Evolutionary conservation across 441 rosid species (phyloP).

Genomic region (Syzygium syzygioides): DNA sequence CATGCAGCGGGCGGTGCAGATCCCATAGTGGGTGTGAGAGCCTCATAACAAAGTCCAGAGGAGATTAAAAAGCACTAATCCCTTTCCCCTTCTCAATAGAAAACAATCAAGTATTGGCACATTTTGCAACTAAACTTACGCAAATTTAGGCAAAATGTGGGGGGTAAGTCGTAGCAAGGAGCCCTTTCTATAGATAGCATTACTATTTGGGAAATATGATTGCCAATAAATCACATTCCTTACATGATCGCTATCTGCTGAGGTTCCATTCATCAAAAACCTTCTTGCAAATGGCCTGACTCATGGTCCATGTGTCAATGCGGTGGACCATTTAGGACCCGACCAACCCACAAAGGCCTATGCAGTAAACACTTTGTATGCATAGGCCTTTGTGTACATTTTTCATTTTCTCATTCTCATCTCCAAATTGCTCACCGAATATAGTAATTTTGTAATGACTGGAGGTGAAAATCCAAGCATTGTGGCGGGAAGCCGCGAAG

Average conservation of each 20-base stretch:
- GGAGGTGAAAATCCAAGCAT: not conserved
- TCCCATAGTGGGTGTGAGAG: not conserved
- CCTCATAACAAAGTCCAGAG: not conserved
- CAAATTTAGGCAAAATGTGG: not conserved
- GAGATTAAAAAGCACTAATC: not conserved
- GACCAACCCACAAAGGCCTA: not conserved
- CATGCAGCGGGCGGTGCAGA: not conserved
- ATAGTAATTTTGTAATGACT: fast-evolving
- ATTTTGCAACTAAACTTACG: not conserved
- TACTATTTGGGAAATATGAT: too few relatives aligned
- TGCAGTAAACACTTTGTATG: not conserved
- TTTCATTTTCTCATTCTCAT: not conserved
- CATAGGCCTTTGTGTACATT: fast-evolving
- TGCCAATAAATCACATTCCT: not conserved
- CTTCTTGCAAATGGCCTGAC: not conserved
- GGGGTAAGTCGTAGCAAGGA: too few relatives aligned
- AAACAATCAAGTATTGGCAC: not conserved
- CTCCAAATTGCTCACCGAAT: not conserved
- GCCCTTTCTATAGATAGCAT: too few relatives aligned
- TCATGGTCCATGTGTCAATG: too few relatives aligned
- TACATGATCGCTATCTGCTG: not conserved
- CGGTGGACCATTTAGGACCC: too few relatives aligned
- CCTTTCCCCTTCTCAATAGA: not conserved
- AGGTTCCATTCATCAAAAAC: not conserved
- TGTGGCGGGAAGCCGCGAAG: not conserved